Conservation (phyloP, 768 basidiomycete genomes). For the Nidularia sp. region DNA sequence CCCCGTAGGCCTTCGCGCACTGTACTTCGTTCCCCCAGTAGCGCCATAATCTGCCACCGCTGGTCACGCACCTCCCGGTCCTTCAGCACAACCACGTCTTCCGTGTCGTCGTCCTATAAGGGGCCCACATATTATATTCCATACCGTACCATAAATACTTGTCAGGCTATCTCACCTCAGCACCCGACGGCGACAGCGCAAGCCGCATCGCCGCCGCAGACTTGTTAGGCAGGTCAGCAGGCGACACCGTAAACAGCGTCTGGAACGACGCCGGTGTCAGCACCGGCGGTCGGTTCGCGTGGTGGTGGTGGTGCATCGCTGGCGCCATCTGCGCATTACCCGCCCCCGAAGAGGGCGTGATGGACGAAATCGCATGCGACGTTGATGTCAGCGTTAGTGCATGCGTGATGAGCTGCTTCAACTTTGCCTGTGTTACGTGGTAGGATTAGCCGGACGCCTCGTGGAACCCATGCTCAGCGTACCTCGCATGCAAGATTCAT, state of each 20-base stretch:
- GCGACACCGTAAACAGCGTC: conserved; percentile 72
- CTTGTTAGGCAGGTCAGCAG: conserved; percentile 73
- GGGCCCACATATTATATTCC: not conserved
- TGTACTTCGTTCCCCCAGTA: conserved; percentile 70
- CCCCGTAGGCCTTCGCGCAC: conserved; percentile 48
- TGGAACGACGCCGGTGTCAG: conserved; percentile 72
- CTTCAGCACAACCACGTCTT: conserved; percentile 49
- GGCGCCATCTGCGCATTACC: conserved; percentile 15
- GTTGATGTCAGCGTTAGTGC: conserved; percentile 73
- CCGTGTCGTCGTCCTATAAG: conserved; percentile 44
- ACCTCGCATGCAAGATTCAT: conserved; percentile 81
- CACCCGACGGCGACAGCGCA: conserved; percentile 28
- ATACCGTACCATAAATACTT: not conserved
- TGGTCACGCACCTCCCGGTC: conserved; percentile 65
- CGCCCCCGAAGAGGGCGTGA: conserved; percentile 52
- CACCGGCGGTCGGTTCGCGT: conserved; percentile 34
- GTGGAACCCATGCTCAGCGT: conserved; percentile 8
- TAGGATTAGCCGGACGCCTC: not conserved
- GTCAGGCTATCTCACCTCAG: conserved; percentile 5
- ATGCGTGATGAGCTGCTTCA: conserved; percentile 81
- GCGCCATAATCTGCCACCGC: conserved; percentile 73
- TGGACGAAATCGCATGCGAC: conserved; percentile 75
- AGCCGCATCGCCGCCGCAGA: conserved; percentile 76
- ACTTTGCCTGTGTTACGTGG: conserved; percentile 51
- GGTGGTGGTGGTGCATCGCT: conserved; percentile 19